These are phyloP conservation scores for Aspergillus amoenus DNA, from an alignment of 2,329 filamentous ascomycete genomes.

Conservation along the genomic window DNA sequence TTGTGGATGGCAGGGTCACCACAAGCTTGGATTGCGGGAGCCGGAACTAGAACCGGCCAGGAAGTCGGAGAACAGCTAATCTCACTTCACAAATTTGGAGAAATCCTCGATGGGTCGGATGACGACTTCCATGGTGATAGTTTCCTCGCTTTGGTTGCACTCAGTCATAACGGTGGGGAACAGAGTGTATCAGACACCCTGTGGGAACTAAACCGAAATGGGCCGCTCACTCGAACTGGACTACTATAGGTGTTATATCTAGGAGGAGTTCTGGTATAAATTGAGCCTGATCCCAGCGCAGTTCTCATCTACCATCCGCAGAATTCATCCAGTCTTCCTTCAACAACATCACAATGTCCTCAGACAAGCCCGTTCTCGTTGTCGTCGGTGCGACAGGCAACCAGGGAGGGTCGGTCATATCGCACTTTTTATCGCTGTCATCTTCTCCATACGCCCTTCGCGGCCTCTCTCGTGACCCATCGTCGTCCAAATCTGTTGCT, in stretches of 20 bases:
- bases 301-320: background rate
- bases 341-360: background rate
- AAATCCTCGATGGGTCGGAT: background rate
- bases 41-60: background rate
- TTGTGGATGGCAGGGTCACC: slow-evolving; percentile 5
- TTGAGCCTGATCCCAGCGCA: background rate
- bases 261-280: background rate
- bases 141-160: background rate
- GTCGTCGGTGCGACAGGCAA: slow-evolving; percentile 35
- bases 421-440: slow-evolving; percentile 13
- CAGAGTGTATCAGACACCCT: background rate
- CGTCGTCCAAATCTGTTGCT: slow-evolving; percentile 24
- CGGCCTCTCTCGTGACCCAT: slow-evolving; percentile 37
- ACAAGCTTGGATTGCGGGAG: slow-evolving; percentile 3
- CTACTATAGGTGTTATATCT: background rate
- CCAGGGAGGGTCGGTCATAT: slow-evolving; percentile 24
- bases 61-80: slow-evolving; percentile 4
- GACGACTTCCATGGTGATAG: background rate
- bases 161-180: background rate
- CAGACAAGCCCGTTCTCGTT: slow-evolving; percentile 27
- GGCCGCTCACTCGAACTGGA: background rate
- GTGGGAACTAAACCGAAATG: slow-evolving; percentile 5
- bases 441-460: slow-evolving; percentile 15
- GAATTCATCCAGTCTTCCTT: background rate
- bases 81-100: slow-evolving; percentile 4